A percentile compares a stretch with the other conserved stretches of the same genome.
phyloP scores from a whole-genome alignment of 306 rosid genomes.

The Begonia masoniana region DNA sequence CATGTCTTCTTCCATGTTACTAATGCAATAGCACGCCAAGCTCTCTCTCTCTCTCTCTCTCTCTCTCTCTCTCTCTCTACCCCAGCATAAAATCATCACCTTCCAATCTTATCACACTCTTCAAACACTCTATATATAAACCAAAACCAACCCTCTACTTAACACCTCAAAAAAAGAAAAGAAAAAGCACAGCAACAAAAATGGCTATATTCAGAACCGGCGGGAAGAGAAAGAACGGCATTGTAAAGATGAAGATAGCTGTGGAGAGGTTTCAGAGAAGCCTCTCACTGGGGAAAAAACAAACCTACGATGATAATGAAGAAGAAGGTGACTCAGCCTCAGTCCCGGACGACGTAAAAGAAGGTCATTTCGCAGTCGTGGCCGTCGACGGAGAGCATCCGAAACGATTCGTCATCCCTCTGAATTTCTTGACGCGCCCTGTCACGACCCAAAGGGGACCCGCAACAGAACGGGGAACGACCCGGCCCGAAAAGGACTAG shows the following conservation, averaged over 20 bases:
- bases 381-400: conserved; percentile 35
- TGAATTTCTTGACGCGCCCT: conserved; percentile 43
- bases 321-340: conserved; percentile 6
- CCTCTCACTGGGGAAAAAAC: conserved; percentile 24
- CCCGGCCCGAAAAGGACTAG: no score
- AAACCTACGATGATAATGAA: neutral
- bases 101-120: no score
- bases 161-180: no score
- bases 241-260: conserved; percentile 42
- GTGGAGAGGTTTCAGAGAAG: conserved; percentile 55
- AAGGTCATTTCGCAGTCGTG: conserved; percentile 75
- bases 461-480: no score
- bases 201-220: conserved; percentile 31
- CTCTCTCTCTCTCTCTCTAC: no score
- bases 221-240: conserved; percentile 32
- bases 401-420: conserved; percentile 57
- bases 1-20: no score
- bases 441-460: no score
- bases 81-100: no score
- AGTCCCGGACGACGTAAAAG: conserved; percentile 64
- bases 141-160: no score
- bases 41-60: no score
- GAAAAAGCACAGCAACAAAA: neutral
- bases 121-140: no score
- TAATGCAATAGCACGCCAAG: no score